Conservation (phyloP, 148 eudicot species). For the Fallopia convolvulus region DNA sequence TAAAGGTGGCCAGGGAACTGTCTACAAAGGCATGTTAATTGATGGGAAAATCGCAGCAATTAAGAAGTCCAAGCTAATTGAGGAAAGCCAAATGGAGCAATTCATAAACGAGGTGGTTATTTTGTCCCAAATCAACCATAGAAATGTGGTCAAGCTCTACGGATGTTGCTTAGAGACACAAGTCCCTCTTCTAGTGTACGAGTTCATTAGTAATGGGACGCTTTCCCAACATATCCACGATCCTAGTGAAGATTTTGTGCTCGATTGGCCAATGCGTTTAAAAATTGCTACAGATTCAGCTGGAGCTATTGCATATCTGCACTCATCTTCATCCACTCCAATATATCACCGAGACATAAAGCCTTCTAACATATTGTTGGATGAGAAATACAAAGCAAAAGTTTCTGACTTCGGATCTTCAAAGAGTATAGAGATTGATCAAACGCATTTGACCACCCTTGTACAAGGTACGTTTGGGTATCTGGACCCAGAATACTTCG, state of each 20-base stretch:
- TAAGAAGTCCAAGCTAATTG: background rate
- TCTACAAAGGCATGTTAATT: background rate
- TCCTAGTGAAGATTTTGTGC: background rate
- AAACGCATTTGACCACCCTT: background rate
- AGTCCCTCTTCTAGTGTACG: conserved; percentile 17
- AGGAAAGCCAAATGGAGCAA: background rate
- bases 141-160: conserved; percentile 14
- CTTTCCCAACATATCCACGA: conserved; percentile 12
- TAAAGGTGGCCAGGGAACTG: background rate
- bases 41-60: background rate
- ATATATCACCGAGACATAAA: conserved; percentile 24
- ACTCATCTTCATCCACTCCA: conserved; percentile 20
- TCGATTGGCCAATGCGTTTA: conserved; percentile 19
- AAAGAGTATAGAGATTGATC: conserved; percentile 14
- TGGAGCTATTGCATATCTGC: conserved; percentile 28
- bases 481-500: background rate
- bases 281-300: conserved; percentile 20
- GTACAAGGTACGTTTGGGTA: background rate
- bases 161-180: conserved; percentile 29
- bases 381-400: conserved; percentile 16
- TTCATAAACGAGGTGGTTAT: conserved; percentile 8
- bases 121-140: conserved; percentile 15
- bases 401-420: conserved; percentile 21
- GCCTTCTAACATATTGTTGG: conserved; percentile 17
- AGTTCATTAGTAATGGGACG: conserved; percentile 11